These are phyloP conservation scores for Starmerella powellii DNA, from an alignment of 805 yeast species.

Conservation along the genomic window DNA sequence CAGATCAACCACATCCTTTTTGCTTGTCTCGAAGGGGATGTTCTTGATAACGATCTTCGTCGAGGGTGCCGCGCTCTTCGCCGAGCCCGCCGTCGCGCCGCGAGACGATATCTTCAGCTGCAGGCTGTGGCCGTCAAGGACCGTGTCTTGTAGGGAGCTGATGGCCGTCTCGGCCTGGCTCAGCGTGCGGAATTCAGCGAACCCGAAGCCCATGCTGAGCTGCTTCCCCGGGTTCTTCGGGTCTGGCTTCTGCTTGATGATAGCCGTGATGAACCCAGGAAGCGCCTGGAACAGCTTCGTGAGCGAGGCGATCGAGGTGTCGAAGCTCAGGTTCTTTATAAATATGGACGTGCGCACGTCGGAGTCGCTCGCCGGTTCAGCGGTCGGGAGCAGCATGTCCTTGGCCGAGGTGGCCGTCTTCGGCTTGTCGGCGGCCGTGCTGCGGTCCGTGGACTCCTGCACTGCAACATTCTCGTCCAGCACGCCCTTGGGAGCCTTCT, in stretches of 20 bases:
- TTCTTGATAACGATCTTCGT: constrained; percentile 83
- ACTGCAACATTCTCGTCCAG: constrained; percentile 43
- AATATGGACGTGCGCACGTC: constrained; percentile 69
- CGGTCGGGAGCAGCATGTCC: constrained; percentile 23
- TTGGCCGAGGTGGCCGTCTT: constrained; percentile 13
- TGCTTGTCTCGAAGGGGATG: constrained; percentile 89
- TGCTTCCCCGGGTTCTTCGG: constrained; percentile 52
- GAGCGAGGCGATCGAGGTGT: constrained; percentile 52
- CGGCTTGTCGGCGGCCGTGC: constrained; percentile 29
- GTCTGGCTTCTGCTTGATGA: constrained; percentile 79
- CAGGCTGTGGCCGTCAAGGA: constrained; percentile 78
- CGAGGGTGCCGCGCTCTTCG: constrained; percentile 20
- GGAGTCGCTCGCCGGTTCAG: constrained; percentile 28
- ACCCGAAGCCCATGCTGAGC: constrained; percentile 96
- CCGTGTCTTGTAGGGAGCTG: constrained; percentile 56
- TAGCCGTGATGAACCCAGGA: constrained; percentile 70
- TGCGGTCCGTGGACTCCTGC: constrained; percentile 34
- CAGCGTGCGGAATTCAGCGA: constrained; percentile 73
- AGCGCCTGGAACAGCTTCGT: constrained; percentile 51
- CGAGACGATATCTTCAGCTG: constrained; percentile 84
- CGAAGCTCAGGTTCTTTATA: constrained; percentile 81
- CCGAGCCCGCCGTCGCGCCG: constrained; percentile 29
- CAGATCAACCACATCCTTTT: constrained; percentile 83
- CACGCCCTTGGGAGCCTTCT: constrained; percentile 81
- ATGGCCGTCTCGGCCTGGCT: constrained; percentile 73